phyloP scores from a whole-genome alignment of 352 stramenopile species.

The Globisporangium irregulare region DNA sequence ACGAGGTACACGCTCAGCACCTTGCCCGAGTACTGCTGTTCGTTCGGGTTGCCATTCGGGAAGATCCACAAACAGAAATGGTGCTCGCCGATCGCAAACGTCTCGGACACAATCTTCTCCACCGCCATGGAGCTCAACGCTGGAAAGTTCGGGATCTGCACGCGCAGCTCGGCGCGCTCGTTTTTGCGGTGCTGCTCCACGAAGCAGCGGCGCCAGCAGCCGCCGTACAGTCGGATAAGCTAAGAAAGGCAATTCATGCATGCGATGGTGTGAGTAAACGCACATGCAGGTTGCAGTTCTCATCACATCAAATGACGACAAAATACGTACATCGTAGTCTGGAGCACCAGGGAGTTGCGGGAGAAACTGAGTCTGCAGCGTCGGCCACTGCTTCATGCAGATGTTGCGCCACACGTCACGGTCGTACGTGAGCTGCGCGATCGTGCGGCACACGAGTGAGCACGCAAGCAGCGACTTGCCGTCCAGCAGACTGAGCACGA shows the following conservation, averaged over 20 bases:
- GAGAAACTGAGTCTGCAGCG: conserved; percentile 48
- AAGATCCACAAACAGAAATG: conserved; percentile 82
- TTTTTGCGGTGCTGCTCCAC: conserved; percentile 44
- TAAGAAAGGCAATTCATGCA: conserved; percentile 14
- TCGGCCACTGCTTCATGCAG: conserved; percentile 58
- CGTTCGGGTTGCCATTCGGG: conserved; percentile 76
- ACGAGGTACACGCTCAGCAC: conserved; percentile 81
- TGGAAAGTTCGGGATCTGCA: conserved; percentile 56
- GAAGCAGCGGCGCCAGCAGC: conserved; percentile 70
- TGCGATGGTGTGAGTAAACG: too few relatives aligned
- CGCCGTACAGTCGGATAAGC: conserved; percentile 73
- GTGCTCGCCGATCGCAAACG: conserved; percentile 67
- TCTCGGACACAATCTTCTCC: conserved; percentile 78
- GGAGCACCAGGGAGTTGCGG: conserved; percentile 67
- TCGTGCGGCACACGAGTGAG: conserved; percentile 38
- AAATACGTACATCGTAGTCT: conserved; percentile 66
- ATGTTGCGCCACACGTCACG: conserved; percentile 65
- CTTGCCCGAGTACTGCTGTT: conserved; percentile 57
- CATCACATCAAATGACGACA: too few relatives aligned
- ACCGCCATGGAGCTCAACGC: conserved; percentile 26
- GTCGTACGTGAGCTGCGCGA: conserved; percentile 49
- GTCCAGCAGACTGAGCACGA: conserved; percentile 49
- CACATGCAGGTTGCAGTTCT: too few relatives aligned
- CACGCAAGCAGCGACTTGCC: conserved; percentile 53
- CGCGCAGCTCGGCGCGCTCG: conserved; percentile 48